Evolutionary conservation across 805 yeast genomes (phyloP).

Genomic region (Kodamaea fukazawae): DNA sequence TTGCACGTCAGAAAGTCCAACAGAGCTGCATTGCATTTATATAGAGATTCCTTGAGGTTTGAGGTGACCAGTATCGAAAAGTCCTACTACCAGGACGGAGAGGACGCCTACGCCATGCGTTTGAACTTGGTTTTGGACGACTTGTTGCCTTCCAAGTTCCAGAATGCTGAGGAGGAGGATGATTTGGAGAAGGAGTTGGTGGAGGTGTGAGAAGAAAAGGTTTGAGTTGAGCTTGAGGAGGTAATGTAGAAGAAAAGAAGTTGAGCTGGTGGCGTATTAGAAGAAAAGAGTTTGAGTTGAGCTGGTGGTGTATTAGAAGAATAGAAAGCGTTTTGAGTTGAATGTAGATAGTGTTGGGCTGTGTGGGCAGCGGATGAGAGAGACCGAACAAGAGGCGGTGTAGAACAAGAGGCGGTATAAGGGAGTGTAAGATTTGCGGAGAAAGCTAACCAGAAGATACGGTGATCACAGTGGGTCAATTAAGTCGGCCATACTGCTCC

Average conservation of each 20-base stretch:
- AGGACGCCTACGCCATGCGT: conserved; percentile 95
- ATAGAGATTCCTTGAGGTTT: conserved; percentile 79
- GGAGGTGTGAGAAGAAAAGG: background rate
- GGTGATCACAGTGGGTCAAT: too few species aligned
- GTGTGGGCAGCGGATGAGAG: background rate
- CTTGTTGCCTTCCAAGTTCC: conserved; percentile 56
- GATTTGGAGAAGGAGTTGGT: conserved; percentile 46
- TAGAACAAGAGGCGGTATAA: background rate
- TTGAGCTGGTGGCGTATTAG: background rate
- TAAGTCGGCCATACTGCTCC: too few species aligned
- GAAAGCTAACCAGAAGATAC: background rate
- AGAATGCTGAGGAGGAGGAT: conserved; percentile 49
- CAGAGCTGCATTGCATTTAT: conserved; percentile 89
- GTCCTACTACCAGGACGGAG: conserved; percentile 94
- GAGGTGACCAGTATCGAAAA: conserved; percentile 80
- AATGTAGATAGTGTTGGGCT: background rate
- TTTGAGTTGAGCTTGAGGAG: background rate
- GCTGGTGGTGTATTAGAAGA: too few species aligned
- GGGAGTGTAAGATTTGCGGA: background rate
- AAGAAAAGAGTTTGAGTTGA: too few species aligned
- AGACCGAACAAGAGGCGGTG: background rate
- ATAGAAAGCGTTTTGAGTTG: background rate
- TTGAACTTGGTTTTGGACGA: conserved; percentile 61
- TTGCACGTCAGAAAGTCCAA: conserved; percentile 92
- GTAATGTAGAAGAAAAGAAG: background rate